phyloP scores from a whole-genome alignment of 257 asterid genomes.

The Solanum lycopersicoides region DNA sequence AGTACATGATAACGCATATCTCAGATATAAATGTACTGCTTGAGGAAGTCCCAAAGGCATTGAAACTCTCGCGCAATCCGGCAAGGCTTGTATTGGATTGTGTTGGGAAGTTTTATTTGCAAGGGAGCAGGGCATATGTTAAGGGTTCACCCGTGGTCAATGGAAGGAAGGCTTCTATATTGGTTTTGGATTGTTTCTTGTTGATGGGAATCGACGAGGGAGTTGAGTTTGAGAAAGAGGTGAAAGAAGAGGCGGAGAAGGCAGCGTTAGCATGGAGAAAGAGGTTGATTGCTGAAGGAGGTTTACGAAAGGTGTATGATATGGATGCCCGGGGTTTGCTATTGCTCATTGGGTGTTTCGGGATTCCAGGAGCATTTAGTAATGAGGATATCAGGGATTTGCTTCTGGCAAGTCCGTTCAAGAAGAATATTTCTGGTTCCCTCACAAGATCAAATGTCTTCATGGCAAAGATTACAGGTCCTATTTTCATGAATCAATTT shows the following conservation, averaged over 20 bases:
- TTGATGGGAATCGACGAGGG: slow-evolving; percentile 31
- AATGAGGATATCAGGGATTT: slow-evolving; percentile 58
- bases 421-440: slow-evolving; percentile 34
- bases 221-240: slow-evolving; percentile 23
- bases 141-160: slow-evolving; percentile 48
- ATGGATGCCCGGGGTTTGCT: slow-evolving; percentile 82
- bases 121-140: slow-evolving; percentile 52
- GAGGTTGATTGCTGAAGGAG: slow-evolving; percentile 70
- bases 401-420: slow-evolving; percentile 39
- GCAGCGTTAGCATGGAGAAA: slow-evolving; percentile 71
- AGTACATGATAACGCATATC: slow-evolving; percentile 31
- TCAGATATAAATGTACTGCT: slow-evolving; percentile 28
- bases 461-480: slow-evolving; percentile 55
- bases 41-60: slow-evolving; percentile 58
- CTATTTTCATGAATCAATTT: neutral
- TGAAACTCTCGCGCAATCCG: slow-evolving; percentile 48
- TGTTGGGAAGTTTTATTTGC: slow-evolving; percentile 67
- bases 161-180: slow-evolving; percentile 61
- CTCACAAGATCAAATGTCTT: slow-evolving; percentile 43
- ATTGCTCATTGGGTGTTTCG: slow-evolving; percentile 62
- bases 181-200: slow-evolving; percentile 60
- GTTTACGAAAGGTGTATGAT: slow-evolving; percentile 38
- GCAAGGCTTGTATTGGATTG: slow-evolving; percentile 62
- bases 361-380: slow-evolving; percentile 40
- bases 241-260: slow-evolving; percentile 47